Percentiles rank a stretch among this genome's conserved stretches.
phyloP scores from a whole-genome alignment of 2,329 filamentous ascomycete genomes.

The Grosmannia clavigera region DNA sequence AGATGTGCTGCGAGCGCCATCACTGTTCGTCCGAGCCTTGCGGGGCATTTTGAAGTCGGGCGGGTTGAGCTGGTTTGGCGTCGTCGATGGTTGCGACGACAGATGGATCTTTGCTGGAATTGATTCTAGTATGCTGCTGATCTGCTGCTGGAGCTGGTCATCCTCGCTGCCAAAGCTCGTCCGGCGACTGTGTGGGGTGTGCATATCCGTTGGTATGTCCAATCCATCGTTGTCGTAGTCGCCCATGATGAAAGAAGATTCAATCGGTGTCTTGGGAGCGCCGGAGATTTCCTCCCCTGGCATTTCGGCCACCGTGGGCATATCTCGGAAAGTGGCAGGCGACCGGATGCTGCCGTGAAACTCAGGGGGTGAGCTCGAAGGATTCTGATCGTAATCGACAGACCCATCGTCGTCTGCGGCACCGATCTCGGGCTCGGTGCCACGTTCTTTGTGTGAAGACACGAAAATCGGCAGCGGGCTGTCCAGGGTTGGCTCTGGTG shows the following conservation, averaged over 20 bases:
- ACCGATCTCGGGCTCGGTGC: conserved; percentile 5
- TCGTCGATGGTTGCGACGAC: conserved; percentile 38
- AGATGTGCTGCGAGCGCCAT: conserved; percentile 30
- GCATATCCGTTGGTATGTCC: conserved; percentile 24
- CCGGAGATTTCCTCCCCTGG: conserved; percentile 27
- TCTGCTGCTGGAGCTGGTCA: conserved; percentile 66
- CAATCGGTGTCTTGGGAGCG: conserved; percentile 26
- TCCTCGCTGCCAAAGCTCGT: conserved; percentile 33
- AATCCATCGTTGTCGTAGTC: conserved; percentile 26
- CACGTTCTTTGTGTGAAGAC: conserved; percentile 23
- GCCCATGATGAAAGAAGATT: conserved; percentile 25
- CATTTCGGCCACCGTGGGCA: conserved; percentile 30
- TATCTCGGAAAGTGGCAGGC: conserved; percentile 30
- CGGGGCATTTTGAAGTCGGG: conserved; percentile 40
- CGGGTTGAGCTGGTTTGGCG: conserved; percentile 41
- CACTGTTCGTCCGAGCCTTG: conserved; percentile 18
- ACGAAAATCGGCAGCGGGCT: not conserved
- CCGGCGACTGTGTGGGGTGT: conserved; percentile 16
- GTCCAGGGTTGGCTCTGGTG: conserved; percentile 18
- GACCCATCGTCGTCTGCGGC: not conserved
- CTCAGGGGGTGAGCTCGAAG: conserved; percentile 35
- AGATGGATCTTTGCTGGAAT: conserved; percentile 73
- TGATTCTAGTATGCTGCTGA: conserved; percentile 62
- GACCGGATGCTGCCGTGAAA: conserved; percentile 25
- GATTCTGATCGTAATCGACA: conserved; percentile 21